Percentiles rank a stretch among this genome's conserved stretches.
These are phyloP conservation scores for Citrullus colocynthis DNA, from an alignment of 306 rosid species.

Conservation along the genomic window DNA sequence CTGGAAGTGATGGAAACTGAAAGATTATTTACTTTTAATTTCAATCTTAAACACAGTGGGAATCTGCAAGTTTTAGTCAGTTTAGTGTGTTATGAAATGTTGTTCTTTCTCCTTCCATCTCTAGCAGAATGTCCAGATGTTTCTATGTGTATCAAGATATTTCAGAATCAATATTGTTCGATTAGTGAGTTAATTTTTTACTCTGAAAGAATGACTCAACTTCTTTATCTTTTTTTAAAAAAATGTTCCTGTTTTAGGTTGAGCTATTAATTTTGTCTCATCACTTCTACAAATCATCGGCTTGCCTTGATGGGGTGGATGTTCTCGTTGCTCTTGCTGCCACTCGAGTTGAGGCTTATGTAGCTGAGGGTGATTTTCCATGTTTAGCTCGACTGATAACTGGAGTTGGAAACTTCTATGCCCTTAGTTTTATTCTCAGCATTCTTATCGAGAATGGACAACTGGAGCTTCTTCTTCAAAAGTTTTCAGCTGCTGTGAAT, in stretches of 20 bases:
- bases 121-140: background rate
- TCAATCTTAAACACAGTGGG: background rate
- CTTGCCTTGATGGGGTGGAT: slow-evolving; percentile 99
- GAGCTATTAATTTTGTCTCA: slow-evolving; percentile 95
- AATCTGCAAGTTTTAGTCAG: background rate
- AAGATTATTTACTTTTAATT: background rate
- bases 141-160: background rate
- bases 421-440: slow-evolving; percentile 89
- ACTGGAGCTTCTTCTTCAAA: slow-evolving; percentile 93
- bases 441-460: slow-evolving; percentile 95
- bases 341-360: slow-evolving; percentile 89
- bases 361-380: slow-evolving; percentile 86
- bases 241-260: slow-evolving; percentile 49
- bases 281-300: slow-evolving; percentile 92
- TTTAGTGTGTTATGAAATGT: background rate
- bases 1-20: background rate
- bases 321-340: slow-evolving; percentile 99
- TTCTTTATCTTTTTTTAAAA: slow-evolving; percentile 5
- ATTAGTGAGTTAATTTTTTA: background rate
- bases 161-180: background rate
- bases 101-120: background rate
- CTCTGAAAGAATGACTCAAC: background rate
- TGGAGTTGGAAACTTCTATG: slow-evolving; percentile 90
- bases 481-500: slow-evolving; percentile 85
- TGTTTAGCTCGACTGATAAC: slow-evolving; percentile 96